phyloP scores from a whole-genome alignment of 2,329 filamentous ascomycete species.

The Colletotrichum noveboracense region DNA sequence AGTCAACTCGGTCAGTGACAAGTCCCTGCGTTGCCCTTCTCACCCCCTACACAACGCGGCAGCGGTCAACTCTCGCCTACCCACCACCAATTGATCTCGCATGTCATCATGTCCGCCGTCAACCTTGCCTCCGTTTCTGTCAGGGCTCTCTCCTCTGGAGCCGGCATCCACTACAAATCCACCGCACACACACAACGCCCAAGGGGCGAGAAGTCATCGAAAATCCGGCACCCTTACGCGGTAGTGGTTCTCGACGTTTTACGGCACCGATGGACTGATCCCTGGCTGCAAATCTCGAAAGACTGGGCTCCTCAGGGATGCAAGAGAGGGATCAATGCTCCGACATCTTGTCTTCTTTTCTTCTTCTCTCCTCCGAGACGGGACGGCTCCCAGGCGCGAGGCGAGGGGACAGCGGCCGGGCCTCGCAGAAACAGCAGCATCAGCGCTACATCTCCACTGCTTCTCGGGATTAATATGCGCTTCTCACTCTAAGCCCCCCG shows the following conservation, averaged over 20 bases:
- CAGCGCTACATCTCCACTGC: conserved; percentile 7
- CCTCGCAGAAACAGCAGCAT: background rate
- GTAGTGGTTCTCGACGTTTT: background rate
- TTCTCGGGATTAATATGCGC: conserved; percentile 15
- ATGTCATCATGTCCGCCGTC: background rate
- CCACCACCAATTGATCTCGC: background rate
- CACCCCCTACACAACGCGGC: background rate
- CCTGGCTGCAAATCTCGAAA: background rate
- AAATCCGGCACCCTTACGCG: background rate
- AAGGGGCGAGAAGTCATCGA: background rate
- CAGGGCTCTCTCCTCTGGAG: background rate
- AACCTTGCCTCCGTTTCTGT: conserved; percentile 4
- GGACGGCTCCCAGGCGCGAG: background rate
- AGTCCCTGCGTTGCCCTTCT: conserved; percentile 2
- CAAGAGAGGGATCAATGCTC: background rate
- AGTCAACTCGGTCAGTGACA: background rate
- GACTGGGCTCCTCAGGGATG: background rate
- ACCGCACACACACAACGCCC: background rate
- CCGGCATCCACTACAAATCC: background rate
- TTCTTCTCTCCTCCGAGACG: background rate
- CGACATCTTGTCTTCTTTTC: background rate
- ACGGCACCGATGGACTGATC: background rate
- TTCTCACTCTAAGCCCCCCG: background rate
- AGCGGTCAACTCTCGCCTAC: background rate
- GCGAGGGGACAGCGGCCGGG: background rate